Base-by-base conservation (phyloP, 805 yeast genomes). In the Myxozyma mucilagina region DNA sequence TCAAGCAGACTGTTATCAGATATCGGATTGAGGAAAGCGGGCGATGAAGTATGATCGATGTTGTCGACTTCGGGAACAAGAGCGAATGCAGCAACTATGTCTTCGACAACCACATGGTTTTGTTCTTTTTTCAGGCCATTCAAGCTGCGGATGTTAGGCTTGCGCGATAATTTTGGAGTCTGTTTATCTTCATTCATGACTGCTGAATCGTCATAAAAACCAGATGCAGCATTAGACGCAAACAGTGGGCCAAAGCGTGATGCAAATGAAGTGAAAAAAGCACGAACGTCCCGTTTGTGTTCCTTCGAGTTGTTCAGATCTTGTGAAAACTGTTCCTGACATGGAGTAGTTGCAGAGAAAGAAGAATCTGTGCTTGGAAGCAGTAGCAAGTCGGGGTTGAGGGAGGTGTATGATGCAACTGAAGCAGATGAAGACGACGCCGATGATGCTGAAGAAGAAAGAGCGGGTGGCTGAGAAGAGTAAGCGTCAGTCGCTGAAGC, bases 211-310 rank as follows among this genome's bases (percentile, higher is more conserved):
- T 42, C 56, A 41, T 52, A 43, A 9, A 52, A 11, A 5, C 48
- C 56, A 10, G 56, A 31, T 1, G 57, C 35, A 44, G 57, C 47
- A 36, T 42, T 42, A 39, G 54, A 50, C 13, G 48, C 47, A 36
- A 57, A 59, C 2, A 53, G 53, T 10, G 62, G 62, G 32, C 62
- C 58, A 13, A 59, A 53, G 34, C 51, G 54, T 29, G 62, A 59
- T 13, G 62, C 62, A 24, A 59, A 59, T 5, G 62, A 59, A 32
- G 58, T 47, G 47, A 59, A 59, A 39, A 59, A 59, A 13, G 62
- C 39, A 5, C 53, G 58, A 11, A 54, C 53, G 36, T 52, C 43
- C 34, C 50, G 39, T 41, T 41, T 38, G 39, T 34, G 42, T 31
- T 56, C 49, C 36, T 56, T 45, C 24, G 51, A 24, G 14, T 56